Evolutionary conservation across 192 early-diverging fungal genomes (phyloP), one percentile per base, ranked within the genome.

Genomic region (Kickxella alabastrina): DNA sequence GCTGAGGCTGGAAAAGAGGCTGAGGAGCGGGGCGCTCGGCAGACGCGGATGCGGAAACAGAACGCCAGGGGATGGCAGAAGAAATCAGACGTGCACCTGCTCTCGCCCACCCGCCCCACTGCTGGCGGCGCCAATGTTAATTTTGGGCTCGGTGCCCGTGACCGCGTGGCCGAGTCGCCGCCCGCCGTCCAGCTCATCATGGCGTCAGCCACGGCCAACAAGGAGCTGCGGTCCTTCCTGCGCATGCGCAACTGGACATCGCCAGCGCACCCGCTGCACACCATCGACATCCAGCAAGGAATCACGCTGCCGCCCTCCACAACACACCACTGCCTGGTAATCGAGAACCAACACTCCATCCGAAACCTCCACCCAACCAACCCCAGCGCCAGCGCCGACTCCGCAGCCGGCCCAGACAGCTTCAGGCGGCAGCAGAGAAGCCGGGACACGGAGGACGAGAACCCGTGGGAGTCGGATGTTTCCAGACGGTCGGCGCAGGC

Each of bases 241-340:
- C 17, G 46, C 4, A 15, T 17, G 14, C 15, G 46, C 17, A 3
- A 6, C 3, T 34, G 46, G 29, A 27, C 18, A 2, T 12, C 18
- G 6, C 27, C 18, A 2, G 6, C 18, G 6, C 27, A 21, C 6
- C 37, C 15, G 19, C 26, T 18, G 2, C 39, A 19, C 3, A 17
- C 28, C 8, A n/a, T 41, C 10, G 15, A 8, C 26, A 35, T 5
- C 39, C 6, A 34, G 1, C 10, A 28, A 19, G 3, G 5, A 6
- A 32, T 48, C 5, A 10, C 27, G 26, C 17, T 42, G 28, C 50
- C 50, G 8, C 1, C 18, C 13, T 6, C 2, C 1, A 60, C 51
- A 17, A 49, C n/a, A 12, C 70, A 74, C 54, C 49, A 62, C 32
- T 74, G 70, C 32, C 12, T 74, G 27, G 62, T 74, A 3, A 53